Base-by-base conservation (phyloP, 1,139 yeast genomes). In the Nakaseomyces nivariensis region DNA sequence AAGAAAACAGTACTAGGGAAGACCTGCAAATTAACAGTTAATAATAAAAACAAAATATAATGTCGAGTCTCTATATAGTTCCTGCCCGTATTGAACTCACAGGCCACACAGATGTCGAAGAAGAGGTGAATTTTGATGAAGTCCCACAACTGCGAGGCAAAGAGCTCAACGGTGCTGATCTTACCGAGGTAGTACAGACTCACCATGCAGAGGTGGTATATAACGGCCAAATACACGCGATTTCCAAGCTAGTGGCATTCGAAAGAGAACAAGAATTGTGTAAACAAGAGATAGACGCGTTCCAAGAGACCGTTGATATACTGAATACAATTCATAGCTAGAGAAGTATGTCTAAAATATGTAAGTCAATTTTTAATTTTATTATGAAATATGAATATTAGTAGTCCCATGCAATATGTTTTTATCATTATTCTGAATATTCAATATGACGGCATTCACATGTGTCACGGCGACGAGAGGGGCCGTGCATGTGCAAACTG, bases 81-180 rank as follows among this genome's bases (percentile, higher is more conserved):
- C 44, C 44, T 5, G 44, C 44, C 44, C 33, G 34, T 8, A 41
- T 41, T 29, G 44, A 41, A 17, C 44, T 41, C n/a, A 29, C 7
- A 48, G 56, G 38, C 34, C 50, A 34, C 37, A 24, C 9, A 26
- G 33, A 34, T 22, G 24, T 40, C 26, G 37, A 2, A 33, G 34
- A 43, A 17, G 44, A 11, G 13, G 11, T 41, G 10, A 29, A 41
- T 9, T 41, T 41, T 25, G 44, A 41, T 27, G 44, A 41, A 13
- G 44, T 41, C 10, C 25, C 44, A 1, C 44, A 41, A n/a, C 44
- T 41, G 11, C 44, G 44, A 13, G 44, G 44, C 11, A 41, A 29
- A 22, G 44, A 41, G 25, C 44, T 41, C 25, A 27, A 29, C 27
- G 44, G 44, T 1, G 33, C 9, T n/a, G 44, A 41, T 11, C 25